A percentile compares a stretch with the other conserved stretches of the same genome.
Evolutionary conservation across 257 asterid genomes (phyloP).

Genomic region (Scutellaria baicalensis): DNA sequence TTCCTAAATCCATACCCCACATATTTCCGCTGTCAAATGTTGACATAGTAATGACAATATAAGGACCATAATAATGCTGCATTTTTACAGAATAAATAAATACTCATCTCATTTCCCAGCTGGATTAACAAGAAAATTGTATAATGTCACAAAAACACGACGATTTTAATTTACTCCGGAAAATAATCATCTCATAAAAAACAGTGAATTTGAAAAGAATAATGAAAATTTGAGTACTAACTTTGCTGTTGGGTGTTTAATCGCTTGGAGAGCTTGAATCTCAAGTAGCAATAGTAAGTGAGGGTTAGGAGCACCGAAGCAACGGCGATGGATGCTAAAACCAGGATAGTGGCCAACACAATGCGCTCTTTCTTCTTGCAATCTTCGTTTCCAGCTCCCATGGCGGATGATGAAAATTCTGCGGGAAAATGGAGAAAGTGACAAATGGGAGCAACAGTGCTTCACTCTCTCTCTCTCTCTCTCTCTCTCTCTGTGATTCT

Average conservation of each 20-base stretch:
- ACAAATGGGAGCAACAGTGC: constrained; percentile 2
- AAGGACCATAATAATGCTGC: constrained; percentile 23
- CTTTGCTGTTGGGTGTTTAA: constrained; percentile 36
- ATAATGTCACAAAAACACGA: neutral
- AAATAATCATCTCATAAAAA: neutral
- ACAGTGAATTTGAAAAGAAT: neutral
- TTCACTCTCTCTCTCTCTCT: neutral
- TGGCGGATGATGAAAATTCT: neutral
- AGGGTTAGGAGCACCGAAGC: constrained; percentile 56
- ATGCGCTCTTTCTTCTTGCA: constrained; percentile 54
- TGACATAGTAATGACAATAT: neutral
- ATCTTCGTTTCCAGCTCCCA: constrained; percentile 53
- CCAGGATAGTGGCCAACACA: constrained; percentile 39
- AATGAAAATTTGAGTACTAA: constrained; percentile 13
- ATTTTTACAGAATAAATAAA: neutral
- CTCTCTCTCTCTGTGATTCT: constrained; percentile 21
- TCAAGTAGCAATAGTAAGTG: constrained; percentile 67
- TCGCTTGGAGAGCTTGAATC: constrained; percentile 59
- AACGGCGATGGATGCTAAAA: constrained; percentile 56
- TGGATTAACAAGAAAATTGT: constrained; percentile 11
- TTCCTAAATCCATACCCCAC: constrained; percentile 4
- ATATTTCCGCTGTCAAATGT: neutral
- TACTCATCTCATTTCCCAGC: neutral
- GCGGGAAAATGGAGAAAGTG: constrained; percentile 6
- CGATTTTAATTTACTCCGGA: neutral